phyloP scores from a whole-genome alignment of 129 eudicot genomes.

The Lonicera japonica region DNA sequence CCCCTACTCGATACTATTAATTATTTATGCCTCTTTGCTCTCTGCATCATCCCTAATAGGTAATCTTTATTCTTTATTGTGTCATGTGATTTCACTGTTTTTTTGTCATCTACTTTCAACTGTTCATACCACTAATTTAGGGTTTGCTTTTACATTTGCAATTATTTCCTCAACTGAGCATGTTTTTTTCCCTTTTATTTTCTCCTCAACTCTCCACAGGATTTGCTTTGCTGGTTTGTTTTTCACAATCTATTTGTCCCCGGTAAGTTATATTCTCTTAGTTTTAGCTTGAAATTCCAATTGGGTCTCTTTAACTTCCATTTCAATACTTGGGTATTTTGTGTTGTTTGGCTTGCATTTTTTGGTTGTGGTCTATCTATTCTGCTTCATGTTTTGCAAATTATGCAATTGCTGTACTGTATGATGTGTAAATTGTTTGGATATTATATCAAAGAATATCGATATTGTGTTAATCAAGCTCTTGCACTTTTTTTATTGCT shows the following conservation, averaged over 20 bases:
- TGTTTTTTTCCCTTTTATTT: neutral
- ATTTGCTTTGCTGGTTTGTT: neutral
- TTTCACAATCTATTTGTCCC: constrained; percentile 12
- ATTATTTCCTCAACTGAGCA: constrained; percentile 15
- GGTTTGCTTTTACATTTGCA: neutral
- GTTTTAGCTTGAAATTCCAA: too few species aligned
- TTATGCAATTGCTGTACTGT: neutral
- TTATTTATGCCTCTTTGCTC: constrained; percentile 10
- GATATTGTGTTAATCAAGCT: too few species aligned
- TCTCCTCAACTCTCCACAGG: neutral
- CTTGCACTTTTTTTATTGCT: too few species aligned
- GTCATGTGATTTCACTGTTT: constrained; percentile 13
- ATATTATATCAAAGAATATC: too few species aligned
- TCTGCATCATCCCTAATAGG: neutral
- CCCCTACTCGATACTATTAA: constrained; percentile 2
- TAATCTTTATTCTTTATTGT: neutral
- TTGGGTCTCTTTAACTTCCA: neutral
- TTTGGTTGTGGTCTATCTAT: neutral
- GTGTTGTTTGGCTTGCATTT: too few species aligned
- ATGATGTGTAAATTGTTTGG: too few species aligned
- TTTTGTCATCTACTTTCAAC: neutral
- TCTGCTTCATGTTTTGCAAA: neutral
- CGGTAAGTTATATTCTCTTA: neutral
- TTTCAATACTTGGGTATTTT: neutral
- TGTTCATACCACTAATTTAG: constrained; percentile 3